phyloP scores from a whole-genome alignment of 352 stramenopile species.

The Phytophthora syringae region DNA sequence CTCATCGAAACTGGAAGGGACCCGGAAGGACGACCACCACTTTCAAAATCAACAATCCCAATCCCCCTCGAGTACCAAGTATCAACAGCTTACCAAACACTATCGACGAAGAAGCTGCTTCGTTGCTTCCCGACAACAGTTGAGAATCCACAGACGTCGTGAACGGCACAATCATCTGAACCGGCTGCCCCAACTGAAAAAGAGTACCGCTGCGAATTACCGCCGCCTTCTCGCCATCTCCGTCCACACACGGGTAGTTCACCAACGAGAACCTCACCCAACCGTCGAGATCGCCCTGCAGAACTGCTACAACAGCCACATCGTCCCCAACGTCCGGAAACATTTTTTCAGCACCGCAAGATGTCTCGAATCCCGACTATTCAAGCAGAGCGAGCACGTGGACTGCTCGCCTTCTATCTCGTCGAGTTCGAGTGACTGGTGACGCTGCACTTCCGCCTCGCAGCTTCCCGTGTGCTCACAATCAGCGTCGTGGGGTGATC shows the following conservation, averaged over 20 bases:
- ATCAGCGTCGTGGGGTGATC: slow-evolving; percentile 63
- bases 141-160: neutral
- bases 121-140: neutral
- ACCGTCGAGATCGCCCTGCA: slow-evolving; percentile 71
- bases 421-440: slow-evolving; percentile 42
- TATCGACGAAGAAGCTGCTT: neutral
- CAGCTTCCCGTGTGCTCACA: slow-evolving; percentile 10
- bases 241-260: slow-evolving; percentile 5
- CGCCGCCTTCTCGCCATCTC: slow-evolving; percentile 14
- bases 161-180: slow-evolving; percentile 47
- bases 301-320: slow-evolving; percentile 29
- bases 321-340: slow-evolving; percentile 21
- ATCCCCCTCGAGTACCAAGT: slow-evolving; percentile 27
- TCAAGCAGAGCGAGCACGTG: slow-evolving; percentile 42
- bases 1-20: slow-evolving; percentile 15
- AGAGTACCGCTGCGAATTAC: slow-evolving; percentile 24
- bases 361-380: slow-evolving; percentile 14
- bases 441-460: neutral
- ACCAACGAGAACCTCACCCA: slow-evolving; percentile 48
- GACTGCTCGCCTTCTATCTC: slow-evolving; percentile 75
- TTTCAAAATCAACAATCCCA: slow-evolving; percentile 10
- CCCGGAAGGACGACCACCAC: neutral
- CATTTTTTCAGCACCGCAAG: slow-evolving; percentile 36
- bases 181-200: slow-evolving; percentile 34
- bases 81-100: slow-evolving; percentile 33